Evolutionary conservation across 768 basidiomycete species (phyloP).

Genomic region (Russula griseocarnosa): DNA sequence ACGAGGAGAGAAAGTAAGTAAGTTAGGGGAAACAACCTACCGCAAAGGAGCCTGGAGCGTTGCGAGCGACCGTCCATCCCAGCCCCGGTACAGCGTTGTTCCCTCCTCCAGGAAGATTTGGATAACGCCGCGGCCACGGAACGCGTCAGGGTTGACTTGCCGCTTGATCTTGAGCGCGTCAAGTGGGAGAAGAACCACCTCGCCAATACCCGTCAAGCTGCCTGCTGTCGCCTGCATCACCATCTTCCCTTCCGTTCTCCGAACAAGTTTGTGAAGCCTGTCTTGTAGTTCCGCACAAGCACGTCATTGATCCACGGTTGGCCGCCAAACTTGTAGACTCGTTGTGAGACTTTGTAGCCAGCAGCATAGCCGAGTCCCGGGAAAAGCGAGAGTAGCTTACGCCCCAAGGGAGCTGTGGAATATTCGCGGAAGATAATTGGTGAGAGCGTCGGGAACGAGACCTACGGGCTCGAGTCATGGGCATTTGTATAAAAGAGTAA

Average conservation of each 20-base stretch:
- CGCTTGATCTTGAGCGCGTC: conserved; percentile 98
- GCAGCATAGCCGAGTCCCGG: conserved; percentile 98
- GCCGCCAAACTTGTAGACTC: conserved; percentile 97
- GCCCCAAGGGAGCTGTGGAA: conserved; percentile 59
- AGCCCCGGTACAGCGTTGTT: conserved; percentile 87
- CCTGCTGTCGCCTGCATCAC: conserved; percentile 94
- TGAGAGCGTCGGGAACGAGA: conserved; percentile 58
- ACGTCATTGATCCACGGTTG: conserved; percentile 97
- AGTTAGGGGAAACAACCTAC: conserved; percentile 44
- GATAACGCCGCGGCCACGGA: conserved; percentile 88
- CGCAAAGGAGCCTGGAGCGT: conserved; percentile 93
- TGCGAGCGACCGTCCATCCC: conserved; percentile 99
- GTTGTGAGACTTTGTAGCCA: conserved; percentile 93
- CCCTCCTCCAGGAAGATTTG: conserved; percentile 92
- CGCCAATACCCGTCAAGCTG: conserved; percentile 78
- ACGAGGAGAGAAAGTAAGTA: background rate
- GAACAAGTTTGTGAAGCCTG: conserved; percentile 75
- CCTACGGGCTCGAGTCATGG: conserved; percentile 39
- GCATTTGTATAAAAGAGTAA: background rate
- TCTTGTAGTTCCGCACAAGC: conserved; percentile 76
- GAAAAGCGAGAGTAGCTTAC: conserved; percentile 87
- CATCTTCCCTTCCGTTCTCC: conserved; percentile 93
- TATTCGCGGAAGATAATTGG: conserved; percentile 85
- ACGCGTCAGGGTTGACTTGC: conserved; percentile 97
- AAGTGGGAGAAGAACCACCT: conserved; percentile 94